Percentiles rank a stretch among this genome's conserved stretches.
Evolutionary conservation across 192 early-diverging fungal species (phyloP).

Genomic region (Coemansia asiatica): DNA sequence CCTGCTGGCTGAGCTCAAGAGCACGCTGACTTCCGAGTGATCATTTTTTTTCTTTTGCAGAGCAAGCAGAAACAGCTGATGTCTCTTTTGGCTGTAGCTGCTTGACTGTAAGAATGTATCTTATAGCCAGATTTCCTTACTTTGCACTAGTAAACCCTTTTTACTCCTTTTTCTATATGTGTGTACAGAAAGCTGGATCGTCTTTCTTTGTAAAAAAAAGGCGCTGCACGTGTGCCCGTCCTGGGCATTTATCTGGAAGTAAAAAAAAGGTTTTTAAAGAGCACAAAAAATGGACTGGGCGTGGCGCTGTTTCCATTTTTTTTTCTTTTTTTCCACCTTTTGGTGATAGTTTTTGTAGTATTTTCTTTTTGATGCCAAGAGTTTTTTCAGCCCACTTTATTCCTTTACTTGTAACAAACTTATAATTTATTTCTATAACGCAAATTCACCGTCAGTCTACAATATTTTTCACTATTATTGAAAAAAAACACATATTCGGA

Average conservation of each 20-base stretch:
- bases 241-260: too few species aligned
- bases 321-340: not conserved
- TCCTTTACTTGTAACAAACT: too few species aligned
- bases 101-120: too few species aligned
- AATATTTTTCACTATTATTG: not conserved
- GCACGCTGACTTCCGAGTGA: not conserved
- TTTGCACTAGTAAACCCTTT: too few species aligned
- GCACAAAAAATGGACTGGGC: not conserved
- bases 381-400: too few species aligned
- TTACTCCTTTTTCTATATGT: too few species aligned
- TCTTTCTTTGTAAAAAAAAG: not conserved
- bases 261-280: too few species aligned
- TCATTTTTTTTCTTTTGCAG: not conserved
- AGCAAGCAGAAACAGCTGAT: not conserved
- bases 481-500: too few species aligned
- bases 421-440: too few species aligned
- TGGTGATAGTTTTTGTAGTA: not conserved
- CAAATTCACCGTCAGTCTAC: not conserved
- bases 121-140: too few species aligned
- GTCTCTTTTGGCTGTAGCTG: too few species aligned
- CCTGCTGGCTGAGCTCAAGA: slow-evolving; percentile 34
- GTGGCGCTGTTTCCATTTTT: not conserved
- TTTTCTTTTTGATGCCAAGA: not conserved
- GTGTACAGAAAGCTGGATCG: too few species aligned
- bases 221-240: not conserved